phyloP scores from a whole-genome alignment of 2,329 filamentous ascomycete species.

The Tolypocladium album region DNA sequence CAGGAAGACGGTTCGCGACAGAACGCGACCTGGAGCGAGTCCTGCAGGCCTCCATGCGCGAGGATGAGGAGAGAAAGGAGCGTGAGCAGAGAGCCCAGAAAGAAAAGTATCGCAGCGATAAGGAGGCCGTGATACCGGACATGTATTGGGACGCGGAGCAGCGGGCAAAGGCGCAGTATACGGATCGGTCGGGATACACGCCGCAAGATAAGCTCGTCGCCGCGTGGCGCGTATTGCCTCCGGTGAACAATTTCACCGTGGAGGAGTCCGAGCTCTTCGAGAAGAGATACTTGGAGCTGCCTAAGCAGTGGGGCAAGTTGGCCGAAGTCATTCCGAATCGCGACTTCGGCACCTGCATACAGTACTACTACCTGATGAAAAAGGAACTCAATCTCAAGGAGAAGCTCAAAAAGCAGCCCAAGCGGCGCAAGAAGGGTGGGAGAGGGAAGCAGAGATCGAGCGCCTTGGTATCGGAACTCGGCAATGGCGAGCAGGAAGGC shows the following conservation, averaged over 20 bases:
- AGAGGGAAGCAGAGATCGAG: slow-evolving; percentile 50
- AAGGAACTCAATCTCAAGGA: slow-evolving; percentile 67
- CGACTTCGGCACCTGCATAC: slow-evolving; percentile 70
- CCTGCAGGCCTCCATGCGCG: slow-evolving; percentile 58
- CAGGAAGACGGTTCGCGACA: slow-evolving; percentile 50
- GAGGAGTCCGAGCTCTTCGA: slow-evolving; percentile 64
- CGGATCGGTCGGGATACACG: slow-evolving; percentile 55
- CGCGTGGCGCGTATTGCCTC: slow-evolving; percentile 61
- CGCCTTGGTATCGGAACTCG: slow-evolving; percentile 56
- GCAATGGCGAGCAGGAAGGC: slow-evolving; percentile 45
- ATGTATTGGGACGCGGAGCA: slow-evolving; percentile 56
- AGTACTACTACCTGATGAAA: slow-evolving; percentile 77
- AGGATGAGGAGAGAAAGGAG: slow-evolving; percentile 60
- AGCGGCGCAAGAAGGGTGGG: slow-evolving; percentile 44
- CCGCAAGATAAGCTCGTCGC: slow-evolving; percentile 56
- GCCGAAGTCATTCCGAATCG: slow-evolving; percentile 56
- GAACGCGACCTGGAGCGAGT: slow-evolving; percentile 65
- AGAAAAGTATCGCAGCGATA: slow-evolving; percentile 62
- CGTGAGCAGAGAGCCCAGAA: slow-evolving; percentile 53
- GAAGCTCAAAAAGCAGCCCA: slow-evolving; percentile 56
- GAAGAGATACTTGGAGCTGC: slow-evolving; percentile 61
- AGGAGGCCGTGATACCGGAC: slow-evolving; percentile 63
- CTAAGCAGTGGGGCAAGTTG: slow-evolving; percentile 76
- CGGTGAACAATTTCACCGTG: slow-evolving; percentile 62
- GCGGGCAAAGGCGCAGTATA: slow-evolving; percentile 45